phyloP scores from a whole-genome alignment of 2,329 filamentous ascomycete genomes.

The Colletotrichum higginsianum region DNA sequence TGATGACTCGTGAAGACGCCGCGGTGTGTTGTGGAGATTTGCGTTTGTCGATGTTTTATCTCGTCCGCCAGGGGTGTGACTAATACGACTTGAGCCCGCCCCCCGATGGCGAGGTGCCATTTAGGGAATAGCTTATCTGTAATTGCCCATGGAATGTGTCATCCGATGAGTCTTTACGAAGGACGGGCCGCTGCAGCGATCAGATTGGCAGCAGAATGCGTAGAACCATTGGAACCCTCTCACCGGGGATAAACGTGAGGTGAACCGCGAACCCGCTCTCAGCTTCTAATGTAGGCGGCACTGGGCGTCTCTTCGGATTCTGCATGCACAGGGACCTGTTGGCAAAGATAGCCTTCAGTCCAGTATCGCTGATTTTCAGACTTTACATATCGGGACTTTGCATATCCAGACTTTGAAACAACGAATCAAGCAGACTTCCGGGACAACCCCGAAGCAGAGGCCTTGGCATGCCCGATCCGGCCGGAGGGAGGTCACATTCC shows the following conservation, averaged over 20 bases:
- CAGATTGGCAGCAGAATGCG: not conserved
- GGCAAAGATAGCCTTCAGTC: too few relatives aligned
- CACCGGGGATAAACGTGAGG: not conserved
- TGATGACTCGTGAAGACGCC: not conserved
- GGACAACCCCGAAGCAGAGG: not conserved
- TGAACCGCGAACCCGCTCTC: not conserved
- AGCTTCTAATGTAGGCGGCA: too few relatives aligned
- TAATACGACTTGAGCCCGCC: not conserved
- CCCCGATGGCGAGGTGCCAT: not conserved
- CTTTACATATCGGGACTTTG: too few relatives aligned
- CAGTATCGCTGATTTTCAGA: too few relatives aligned
- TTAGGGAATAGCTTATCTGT: not conserved
- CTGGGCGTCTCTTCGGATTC: too few relatives aligned
- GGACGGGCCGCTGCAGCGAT: not conserved
- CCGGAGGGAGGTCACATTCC: not conserved
- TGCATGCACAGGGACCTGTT: too few relatives aligned
- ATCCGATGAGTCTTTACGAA: conserved; percentile 21
- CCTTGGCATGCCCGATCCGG: not conserved
- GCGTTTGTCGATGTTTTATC: not conserved
- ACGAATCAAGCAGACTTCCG: too few relatives aligned
- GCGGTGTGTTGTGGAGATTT: not conserved
- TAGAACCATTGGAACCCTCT: not conserved
- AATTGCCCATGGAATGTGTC: not conserved
- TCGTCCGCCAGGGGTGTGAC: not conserved
- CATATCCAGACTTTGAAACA: too few relatives aligned